Conservation (phyloP, 805 yeast species). For the Zygosaccharomyces kombuchaensis region DNA sequence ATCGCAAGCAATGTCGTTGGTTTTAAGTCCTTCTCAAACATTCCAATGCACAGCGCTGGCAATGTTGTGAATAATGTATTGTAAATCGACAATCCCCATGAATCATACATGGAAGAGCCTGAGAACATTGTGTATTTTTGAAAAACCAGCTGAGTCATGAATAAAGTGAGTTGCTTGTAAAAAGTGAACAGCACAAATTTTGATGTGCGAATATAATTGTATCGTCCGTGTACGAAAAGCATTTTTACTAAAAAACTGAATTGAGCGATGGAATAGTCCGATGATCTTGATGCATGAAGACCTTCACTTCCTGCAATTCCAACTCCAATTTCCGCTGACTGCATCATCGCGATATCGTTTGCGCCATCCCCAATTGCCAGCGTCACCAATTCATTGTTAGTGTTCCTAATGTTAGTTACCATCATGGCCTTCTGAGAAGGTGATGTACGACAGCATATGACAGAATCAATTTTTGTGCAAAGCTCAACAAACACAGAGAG, state of each 20-base stretch:
- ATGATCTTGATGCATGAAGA: constrained; percentile 89
- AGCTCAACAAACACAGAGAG: constrained; percentile 77
- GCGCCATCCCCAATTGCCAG: constrained; percentile 99
- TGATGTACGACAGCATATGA: constrained; percentile 91
- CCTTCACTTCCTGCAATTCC: constrained; percentile 98
- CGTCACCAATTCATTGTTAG: constrained; percentile 68
- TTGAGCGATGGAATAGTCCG: constrained; percentile 94
- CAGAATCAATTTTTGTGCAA: constrained; percentile 84
- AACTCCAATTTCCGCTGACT: constrained; percentile 95
- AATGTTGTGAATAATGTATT: constrained; percentile 92
- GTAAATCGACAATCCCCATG: constrained; percentile 96
- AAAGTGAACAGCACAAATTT: constrained; percentile 91
- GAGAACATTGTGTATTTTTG: constrained; percentile 86
- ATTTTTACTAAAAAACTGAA: constrained; percentile 80
- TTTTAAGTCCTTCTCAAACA: constrained; percentile 84
- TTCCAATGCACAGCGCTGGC: constrained; percentile 90
- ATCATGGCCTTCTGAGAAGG: constrained; percentile 94
- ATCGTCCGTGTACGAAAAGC: constrained; percentile 89
- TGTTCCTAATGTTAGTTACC: constrained; percentile 75
- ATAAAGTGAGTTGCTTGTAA: constrained; percentile 88
- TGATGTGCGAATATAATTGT: constrained; percentile 87
- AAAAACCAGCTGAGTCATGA: constrained; percentile 80
- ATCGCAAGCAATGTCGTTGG: constrained; percentile 87
- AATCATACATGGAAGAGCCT: constrained; percentile 89
- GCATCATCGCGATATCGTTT: constrained; percentile 98